Base-by-base conservation (phyloP, 139 green algal genomes). In the Chlorella sp. region DNA sequence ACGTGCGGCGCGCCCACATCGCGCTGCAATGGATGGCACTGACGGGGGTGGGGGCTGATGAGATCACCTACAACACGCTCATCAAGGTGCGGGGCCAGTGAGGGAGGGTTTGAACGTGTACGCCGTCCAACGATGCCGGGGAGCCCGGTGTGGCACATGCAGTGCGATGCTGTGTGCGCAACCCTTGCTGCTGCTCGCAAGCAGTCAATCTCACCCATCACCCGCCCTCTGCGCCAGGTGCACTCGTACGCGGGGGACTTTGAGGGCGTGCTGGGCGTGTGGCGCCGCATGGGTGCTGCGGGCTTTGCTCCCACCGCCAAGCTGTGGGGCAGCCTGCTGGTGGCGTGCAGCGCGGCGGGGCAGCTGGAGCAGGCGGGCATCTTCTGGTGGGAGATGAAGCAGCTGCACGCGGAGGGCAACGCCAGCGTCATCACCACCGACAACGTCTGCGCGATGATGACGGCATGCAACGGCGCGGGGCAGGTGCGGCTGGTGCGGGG, bases 321-420 rank as follows among this genome's bases (percentile, higher is more conserved):
- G 21, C 65, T 93, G 4, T 93, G 82, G 82, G 83, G 88, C 55
- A 89, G 68, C 26, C 83, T 95, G n/a, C 86, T 95, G 25, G 41
- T 89, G 32, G 91, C 92, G 6, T 94, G 91, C 57, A 89, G 92
- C 38, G 82, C 78, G n/a, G 92, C 92, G 63, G 81, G 83, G 64
- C 86, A 93, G 80, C 21, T 84, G 87, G 88, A 92, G 71, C 86
- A 75, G 34, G 86, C 87, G 6, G 69, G 15, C 62, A 83, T 83
- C 63, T 62, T 75, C 9, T 83, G 78, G 78, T 83, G 78, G 78
- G 78, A 83, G 39, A 83, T 83, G 78, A 44, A 47, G 63, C 78
- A 83, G 78, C 76, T 82, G 76, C 78, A 83, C 34, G 21, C 23
- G 56, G 39, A 74, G 78, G 34, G 28, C 36, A 75, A 26, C 32